phyloP scores from a whole-genome alignment of 2,329 filamentous ascomycete species.

The Ascochyta lentis region DNA sequence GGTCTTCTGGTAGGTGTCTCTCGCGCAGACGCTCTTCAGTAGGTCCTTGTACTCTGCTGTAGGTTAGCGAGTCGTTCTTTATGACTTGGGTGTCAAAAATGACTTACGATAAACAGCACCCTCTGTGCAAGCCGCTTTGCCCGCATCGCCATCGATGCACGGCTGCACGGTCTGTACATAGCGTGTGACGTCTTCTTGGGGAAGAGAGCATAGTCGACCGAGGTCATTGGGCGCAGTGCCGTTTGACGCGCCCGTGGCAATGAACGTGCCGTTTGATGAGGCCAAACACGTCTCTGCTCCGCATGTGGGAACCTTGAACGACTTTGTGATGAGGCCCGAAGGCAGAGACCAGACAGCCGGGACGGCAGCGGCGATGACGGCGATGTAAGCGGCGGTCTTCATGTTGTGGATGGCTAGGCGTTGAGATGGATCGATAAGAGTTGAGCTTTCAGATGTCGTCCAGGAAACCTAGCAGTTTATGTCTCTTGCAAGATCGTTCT shows the following conservation, averaged over 20 bases:
- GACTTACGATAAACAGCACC: constrained; percentile 26
- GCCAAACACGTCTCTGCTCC: constrained; percentile 22
- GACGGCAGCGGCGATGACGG: constrained; percentile 12
- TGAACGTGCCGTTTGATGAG: constrained; percentile 17
- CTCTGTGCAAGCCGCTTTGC: constrained; percentile 20
- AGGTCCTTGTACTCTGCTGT: constrained; percentile 26
- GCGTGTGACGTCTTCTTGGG: constrained; percentile 21
- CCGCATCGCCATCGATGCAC: constrained; percentile 23
- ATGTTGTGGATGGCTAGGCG: constrained; percentile 10
- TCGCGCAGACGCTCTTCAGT: constrained; percentile 18
- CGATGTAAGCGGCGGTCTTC: constrained; percentile 16
- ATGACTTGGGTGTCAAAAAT: not conserved
- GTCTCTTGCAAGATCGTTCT: constrained; percentile 3
- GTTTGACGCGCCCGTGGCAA: constrained; percentile 8
- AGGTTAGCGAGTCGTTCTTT: constrained; percentile 10
- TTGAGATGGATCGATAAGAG: not conserved
- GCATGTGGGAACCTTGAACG: constrained; percentile 22
- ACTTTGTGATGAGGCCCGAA: constrained; percentile 2
- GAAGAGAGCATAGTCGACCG: constrained; percentile 22
- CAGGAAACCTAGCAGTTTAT: constrained; percentile 9
- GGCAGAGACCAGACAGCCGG: constrained; percentile 19
- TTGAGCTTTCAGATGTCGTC: constrained; percentile 4
- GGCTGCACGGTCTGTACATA: constrained; percentile 28
- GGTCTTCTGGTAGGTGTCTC: constrained; percentile 19
- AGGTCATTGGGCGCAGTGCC: constrained; percentile 17